phyloP scores from a whole-genome alignment of 1,284 basidiomycete genomes.

The Flammula alnicola region DNA sequence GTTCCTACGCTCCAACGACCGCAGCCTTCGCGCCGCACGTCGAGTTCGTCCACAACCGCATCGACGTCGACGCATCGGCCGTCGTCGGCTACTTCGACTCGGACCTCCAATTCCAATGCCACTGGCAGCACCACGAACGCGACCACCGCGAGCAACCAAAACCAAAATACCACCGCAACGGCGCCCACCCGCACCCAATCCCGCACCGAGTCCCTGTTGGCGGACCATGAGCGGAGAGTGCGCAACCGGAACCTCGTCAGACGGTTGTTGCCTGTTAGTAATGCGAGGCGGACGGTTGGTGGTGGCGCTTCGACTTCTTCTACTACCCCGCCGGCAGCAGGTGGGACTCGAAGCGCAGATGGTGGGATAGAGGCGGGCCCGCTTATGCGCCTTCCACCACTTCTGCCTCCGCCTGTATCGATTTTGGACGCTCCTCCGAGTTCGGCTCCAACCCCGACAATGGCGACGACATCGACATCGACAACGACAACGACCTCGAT shows the following conservation, averaged over 20 bases:
- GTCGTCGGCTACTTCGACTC: not conserved
- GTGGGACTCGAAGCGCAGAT: too few species aligned
- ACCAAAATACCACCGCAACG: not conserved
- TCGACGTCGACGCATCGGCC: not conserved
- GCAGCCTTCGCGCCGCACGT: conserved; percentile 10
- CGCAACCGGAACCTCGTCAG: not conserved
- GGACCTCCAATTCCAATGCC: not conserved
- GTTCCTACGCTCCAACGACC: conserved; percentile 49
- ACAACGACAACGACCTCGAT: not conserved
- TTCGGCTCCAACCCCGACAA: too few species aligned
- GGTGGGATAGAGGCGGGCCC: too few species aligned
- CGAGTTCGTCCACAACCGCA: not conserved
- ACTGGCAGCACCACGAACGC: not conserved
- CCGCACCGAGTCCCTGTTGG: conserved; percentile 1
- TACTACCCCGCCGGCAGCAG: too few species aligned
- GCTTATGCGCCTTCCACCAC: too few species aligned
- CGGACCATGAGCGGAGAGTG: not conserved
- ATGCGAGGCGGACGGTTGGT: conserved; percentile 14
- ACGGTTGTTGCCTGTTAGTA: conserved; percentile 13
- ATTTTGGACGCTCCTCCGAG: too few species aligned
- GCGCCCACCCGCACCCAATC: not conserved
- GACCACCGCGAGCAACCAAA: not conserved
- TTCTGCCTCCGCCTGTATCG: too few species aligned
- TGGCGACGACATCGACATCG: too few species aligned
- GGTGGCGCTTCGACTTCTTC: too few species aligned